Evolutionary conservation across 306 rosid species (phyloP), one percentile per base, ranked within the genome.

Genomic region (Lagenaria siceraria): DNA sequence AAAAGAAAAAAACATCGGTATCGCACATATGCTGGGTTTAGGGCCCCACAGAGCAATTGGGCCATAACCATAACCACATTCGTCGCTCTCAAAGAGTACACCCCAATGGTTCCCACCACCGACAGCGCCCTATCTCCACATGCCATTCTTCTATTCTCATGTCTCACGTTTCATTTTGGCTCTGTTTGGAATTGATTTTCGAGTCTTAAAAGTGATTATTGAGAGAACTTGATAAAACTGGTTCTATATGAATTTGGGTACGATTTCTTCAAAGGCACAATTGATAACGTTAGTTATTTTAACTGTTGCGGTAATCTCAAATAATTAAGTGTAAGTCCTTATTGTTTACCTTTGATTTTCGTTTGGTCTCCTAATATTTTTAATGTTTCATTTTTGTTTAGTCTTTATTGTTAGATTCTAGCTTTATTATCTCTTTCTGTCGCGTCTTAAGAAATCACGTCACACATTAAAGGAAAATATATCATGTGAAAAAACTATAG

Each of bases 81-180:
- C 7, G 62, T 73, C 77, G 60, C 77, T 52, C 77, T 73, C 62
- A 31, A 73, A 73, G 46, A 52, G 46, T 72, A 72, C 77, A 72
- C n/a, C 46, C 43, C 9, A 18, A 29, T 51, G 77, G 77, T 42
- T 73, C 42, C 61, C 77, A 52, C 58, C 77, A 73, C 77, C 77
- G 62, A 52, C 77, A 51, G 29, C 61, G 49, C 25, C 19, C 62
- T 52, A 29, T 48, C 48, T n/a, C 48, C 59, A 33, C 77, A 52
- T 51, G 62, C 46, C 18, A 18, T 51, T 17, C 40, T 49, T 17
- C 24, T 70, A 81, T 46, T 68, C 74, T 35, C 18, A 36, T n/a
- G 2, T 56, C 31, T 22, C 35, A 25, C 36, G 0, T 59, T 24
- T 29, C 11, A 15, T 29, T 12, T 59, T 10, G 64, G 35, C 35